Evolutionary conservation across 2,329 filamentous ascomycete species (phyloP).

Genomic region (Trichoderma asperellum): DNA sequence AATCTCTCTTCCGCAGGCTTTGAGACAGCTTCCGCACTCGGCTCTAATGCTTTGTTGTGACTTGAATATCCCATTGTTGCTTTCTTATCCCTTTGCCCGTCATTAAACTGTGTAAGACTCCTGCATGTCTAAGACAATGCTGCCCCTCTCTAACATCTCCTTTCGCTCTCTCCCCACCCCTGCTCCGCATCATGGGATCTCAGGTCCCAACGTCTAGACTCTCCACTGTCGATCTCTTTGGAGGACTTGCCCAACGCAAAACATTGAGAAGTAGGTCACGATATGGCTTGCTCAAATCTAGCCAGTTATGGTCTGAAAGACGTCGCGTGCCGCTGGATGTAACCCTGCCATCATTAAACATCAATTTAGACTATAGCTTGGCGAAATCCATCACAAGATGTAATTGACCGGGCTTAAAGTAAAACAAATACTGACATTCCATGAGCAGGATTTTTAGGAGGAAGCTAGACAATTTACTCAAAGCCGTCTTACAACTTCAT

Average conservation of each 20-base stretch:
- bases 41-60: not conserved
- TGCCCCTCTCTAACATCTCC: not conserved
- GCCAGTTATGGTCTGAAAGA: not conserved
- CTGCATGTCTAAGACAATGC: not conserved
- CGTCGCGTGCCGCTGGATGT: slow-evolving; percentile 22
- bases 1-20: not conserved
- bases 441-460: not conserved
- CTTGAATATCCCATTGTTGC: not conserved
- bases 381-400: not conserved
- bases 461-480: no score
- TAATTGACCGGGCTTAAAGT: not conserved
- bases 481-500: not conserved
- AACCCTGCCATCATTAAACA: slow-evolving; percentile 2
- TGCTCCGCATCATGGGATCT: slow-evolving; percentile 25
- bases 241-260: slow-evolving; percentile 8
- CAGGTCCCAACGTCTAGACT: slow-evolving; percentile 3
- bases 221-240: slow-evolving; percentile 10
- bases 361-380: not conserved
- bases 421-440: not conserved
- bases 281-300: not conserved
- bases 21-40: not conserved
- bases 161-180: slow-evolving; percentile 5
- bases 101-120: not conserved
- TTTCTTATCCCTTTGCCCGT: not conserved
- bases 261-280: not conserved